Base-by-base conservation (phyloP, 2,329 filamentous ascomycete genomes). In the Pseudogymnoascus sp. region DNA sequence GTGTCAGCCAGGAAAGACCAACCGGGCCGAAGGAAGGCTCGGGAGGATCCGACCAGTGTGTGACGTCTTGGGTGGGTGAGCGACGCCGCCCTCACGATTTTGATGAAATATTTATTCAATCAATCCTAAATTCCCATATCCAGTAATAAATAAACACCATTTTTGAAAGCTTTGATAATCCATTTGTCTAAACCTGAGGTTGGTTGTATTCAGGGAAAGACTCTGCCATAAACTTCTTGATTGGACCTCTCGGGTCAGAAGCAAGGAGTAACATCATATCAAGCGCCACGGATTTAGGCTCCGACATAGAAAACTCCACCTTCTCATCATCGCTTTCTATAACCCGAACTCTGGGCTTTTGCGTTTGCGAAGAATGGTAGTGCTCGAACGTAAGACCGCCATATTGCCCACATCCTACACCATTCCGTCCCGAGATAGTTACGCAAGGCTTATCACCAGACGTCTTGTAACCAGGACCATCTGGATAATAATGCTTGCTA, bases 261-360 rank as follows among this genome's bases (percentile, higher is more conserved):
- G 16, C 18, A 62, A 16, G 12, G 21, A 60, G 25, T 16, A 42
- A 37, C 18, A 11, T 18, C 62, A 23, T 42, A 63, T 40, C 31
- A 23, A 59, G 16, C n/a, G 21, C 42, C 21, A 33, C 42, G 7
- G 8, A 5, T 38, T 63, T 60, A 59, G 62, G 47, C 28, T 60
- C 31, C 31, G 62, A 63, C 62, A 63, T 60, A 60, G n/a, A 60
- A 63, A 38, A 63, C 50, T 63, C 50, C 35, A 60, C 62, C 62
- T 25, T 38, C 59, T 60, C 35, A 60, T 37, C 23, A 35, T 28
- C 62, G 59, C 50, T 59, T 60, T 63, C 28, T 60, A 60, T 60
- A 60, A 42, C 14, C 28, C 42, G 62, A 28, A 14, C 18, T 44
- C 10, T 44, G 11, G 18, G 10, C 40, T 21, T 44, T 44, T 23